Evolutionary conservation across 331 rosid species (phyloP).

Genomic region (Acacia concinna): DNA sequence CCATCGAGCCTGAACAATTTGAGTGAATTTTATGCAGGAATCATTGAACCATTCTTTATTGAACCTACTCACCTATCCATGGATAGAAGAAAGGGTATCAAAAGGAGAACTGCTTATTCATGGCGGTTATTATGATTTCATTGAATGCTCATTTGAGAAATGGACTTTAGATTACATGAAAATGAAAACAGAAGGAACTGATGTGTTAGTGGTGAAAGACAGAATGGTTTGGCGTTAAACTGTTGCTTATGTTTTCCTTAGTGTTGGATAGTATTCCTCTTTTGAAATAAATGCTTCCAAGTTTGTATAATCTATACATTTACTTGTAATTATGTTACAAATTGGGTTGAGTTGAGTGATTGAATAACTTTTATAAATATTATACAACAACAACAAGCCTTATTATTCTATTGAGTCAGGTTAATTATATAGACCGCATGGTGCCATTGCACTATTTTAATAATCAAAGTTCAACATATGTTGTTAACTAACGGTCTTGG

Average conservation of each 20-base stretch:
- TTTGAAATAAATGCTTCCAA: constrained; percentile 1
- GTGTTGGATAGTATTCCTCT: constrained; percentile 18
- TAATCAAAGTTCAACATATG: too few relatives aligned
- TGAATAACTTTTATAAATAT: neutral
- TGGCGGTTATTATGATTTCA: constrained; percentile 89
- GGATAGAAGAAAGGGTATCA: constrained; percentile 87
- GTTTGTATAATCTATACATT: neutral
- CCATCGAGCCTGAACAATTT: constrained; percentile 2
- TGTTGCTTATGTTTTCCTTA: constrained; percentile 3
- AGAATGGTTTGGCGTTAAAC: constrained; percentile 60
- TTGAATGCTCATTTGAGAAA: constrained; percentile 88
- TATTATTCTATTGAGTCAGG: too few relatives aligned
- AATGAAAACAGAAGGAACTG: constrained; percentile 48
- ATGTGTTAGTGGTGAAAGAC: constrained; percentile 55
- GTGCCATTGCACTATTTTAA: too few relatives aligned
- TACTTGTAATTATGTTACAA: neutral
- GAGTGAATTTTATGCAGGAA: constrained; percentile 51
- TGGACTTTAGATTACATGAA: constrained; percentile 83
- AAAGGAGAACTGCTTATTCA: constrained; percentile 65
- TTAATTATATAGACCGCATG: too few relatives aligned
- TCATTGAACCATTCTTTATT: constrained; percentile 72
- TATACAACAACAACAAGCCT: too few relatives aligned
- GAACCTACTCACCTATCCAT: constrained; percentile 83
- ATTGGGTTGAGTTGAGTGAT: neutral
- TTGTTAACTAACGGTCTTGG: too few relatives aligned